phyloP scores from a whole-genome alignment of 805 yeast species.

The Huiozyma sinensis region DNA sequence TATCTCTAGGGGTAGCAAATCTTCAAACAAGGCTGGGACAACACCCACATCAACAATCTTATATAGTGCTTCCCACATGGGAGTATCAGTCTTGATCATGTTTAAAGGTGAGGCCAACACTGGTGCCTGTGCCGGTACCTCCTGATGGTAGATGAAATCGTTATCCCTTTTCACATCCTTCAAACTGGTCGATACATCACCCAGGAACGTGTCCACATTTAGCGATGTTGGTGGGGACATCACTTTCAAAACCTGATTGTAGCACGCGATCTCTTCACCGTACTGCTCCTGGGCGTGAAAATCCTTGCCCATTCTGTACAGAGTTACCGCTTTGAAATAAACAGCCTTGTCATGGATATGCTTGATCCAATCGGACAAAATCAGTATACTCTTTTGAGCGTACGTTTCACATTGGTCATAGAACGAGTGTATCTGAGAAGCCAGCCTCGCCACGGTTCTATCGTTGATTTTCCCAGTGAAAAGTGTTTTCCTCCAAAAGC shows the following conservation, averaged over 20 bases:
- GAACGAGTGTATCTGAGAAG: slow-evolving; percentile 49
- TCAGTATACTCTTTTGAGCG: slow-evolving; percentile 37
- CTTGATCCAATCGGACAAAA: slow-evolving; percentile 54
- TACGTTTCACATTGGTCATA: slow-evolving; percentile 39
- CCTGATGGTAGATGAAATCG: slow-evolving; percentile 63
- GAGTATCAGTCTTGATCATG: slow-evolving; percentile 37
- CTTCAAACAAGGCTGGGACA: slow-evolving; percentile 38
- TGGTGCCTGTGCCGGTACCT: slow-evolving; percentile 44
- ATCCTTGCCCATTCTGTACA: slow-evolving; percentile 47
- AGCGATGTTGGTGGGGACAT: slow-evolving; percentile 18
- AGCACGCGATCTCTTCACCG: slow-evolving; percentile 51
- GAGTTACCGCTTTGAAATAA: slow-evolving; percentile 66
- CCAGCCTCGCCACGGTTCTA: slow-evolving; percentile 50
- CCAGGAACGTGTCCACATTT: slow-evolving; percentile 29
- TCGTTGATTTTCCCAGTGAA: slow-evolving; percentile 32
- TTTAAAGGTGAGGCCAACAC: slow-evolving; percentile 36
- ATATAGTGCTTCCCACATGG: slow-evolving; percentile 6
- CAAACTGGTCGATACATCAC: slow-evolving; percentile 35
- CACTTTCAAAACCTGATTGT: neutral
- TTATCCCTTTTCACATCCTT: slow-evolving; percentile 64
- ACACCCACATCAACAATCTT: slow-evolving; percentile 3
- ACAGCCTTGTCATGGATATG: slow-evolving; percentile 46
- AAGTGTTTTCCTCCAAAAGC: slow-evolving; percentile 66
- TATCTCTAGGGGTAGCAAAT: slow-evolving; percentile 54
- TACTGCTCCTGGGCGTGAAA: slow-evolving; percentile 31